Percentiles rank a stretch among this genome's conserved stretches.
phyloP scores from a whole-genome alignment of 2,329 filamentous ascomycete genomes.

The Botryotinia convoluta region DNA sequence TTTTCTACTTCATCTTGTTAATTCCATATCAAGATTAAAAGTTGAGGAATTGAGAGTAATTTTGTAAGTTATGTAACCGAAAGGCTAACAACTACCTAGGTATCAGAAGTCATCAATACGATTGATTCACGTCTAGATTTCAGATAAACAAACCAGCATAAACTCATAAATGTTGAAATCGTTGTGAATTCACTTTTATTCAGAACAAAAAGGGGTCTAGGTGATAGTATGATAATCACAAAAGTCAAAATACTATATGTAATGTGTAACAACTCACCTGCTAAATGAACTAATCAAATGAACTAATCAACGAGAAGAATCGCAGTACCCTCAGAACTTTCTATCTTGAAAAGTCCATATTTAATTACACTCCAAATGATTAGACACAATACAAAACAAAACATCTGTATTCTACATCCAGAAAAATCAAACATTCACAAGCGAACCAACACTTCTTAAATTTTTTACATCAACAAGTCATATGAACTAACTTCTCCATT shows the following conservation, averaged over 20 bases:
- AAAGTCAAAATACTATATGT: neutral
- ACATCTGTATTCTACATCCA: neutral
- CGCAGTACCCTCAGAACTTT: too few relatives aligned
- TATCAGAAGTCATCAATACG: neutral
- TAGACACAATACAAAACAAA: neutral
- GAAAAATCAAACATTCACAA: neutral
- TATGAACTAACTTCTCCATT: neutral
- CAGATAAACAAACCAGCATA: neutral
- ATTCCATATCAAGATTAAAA: neutral
- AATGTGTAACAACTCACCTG: neutral
- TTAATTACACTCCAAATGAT: neutral
- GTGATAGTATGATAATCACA: neutral
- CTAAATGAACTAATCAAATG: neutral
- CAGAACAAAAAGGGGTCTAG: neutral
- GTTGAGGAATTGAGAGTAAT: neutral
- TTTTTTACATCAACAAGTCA: neutral
- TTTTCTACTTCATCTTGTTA: neutral
- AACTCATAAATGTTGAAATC: neutral
- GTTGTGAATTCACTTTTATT: neutral
- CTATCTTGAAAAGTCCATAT: neutral
- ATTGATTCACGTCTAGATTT: neutral
- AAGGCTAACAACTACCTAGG: neutral
- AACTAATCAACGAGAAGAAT: neutral
- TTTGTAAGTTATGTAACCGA: neutral
- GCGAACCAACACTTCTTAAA: accelerated